Conservation (phyloP, 257 asterid species). For the Penstemon eatonii region DNA sequence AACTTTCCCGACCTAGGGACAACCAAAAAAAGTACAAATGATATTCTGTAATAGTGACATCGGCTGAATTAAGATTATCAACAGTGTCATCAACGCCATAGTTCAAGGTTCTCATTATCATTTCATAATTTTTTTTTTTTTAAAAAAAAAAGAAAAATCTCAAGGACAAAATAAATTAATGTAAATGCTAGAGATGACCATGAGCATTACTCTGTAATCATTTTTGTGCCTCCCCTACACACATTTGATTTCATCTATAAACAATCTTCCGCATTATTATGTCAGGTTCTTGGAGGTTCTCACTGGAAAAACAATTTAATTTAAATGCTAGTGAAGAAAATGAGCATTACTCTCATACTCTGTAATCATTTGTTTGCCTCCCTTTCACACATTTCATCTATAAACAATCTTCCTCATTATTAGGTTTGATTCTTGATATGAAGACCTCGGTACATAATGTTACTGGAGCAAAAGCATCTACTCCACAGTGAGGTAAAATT, state of each 20-base stretch:
- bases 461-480: no score
- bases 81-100: conserved; percentile 20
- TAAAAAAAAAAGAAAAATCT: not conserved
- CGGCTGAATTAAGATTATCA: conserved; percentile 11
- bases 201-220: no score
- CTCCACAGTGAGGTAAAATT: no score
- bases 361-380: conserved; percentile 4
- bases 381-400: conserved; percentile 2
- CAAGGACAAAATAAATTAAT: conserved; percentile 6
- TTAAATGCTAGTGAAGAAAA: not conserved
- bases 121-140: not conserved
- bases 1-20: conserved; percentile 72
- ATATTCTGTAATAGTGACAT: conserved; percentile 5
- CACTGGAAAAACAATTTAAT: not conserved
- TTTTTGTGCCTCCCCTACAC: no score
- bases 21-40: conserved; percentile 19
- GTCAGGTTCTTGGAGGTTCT: not conserved
- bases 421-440: not conserved
- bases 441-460: not conserved
- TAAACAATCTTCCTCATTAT: conserved; percentile 2
- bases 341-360: conserved; percentile 5
- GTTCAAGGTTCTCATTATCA: conserved; percentile 17
- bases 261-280: no score
- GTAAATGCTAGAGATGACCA: not conserved
- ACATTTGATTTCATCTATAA: no score